Percentiles rank a stretch among this genome's conserved stretches.
phyloP scores from a whole-genome alignment of 2,329 filamentous ascomycete genomes.

The Biscogniauxia marginata region DNA sequence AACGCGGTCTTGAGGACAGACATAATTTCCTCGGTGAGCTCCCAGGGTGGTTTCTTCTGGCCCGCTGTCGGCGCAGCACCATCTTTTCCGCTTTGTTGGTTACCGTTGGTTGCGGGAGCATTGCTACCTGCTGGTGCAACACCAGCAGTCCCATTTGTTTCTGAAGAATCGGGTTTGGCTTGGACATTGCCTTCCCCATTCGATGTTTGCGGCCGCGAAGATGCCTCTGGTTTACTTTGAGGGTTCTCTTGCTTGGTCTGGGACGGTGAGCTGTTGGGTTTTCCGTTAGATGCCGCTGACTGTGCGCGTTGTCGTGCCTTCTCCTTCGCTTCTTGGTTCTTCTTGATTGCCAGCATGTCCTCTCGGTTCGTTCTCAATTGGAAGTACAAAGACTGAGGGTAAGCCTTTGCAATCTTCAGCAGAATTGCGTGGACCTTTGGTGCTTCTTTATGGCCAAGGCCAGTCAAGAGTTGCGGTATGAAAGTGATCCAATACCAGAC shows the following conservation, averaged over 20 bases:
- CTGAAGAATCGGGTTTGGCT: slow-evolving; percentile 46
- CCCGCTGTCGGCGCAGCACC: slow-evolving; percentile 31
- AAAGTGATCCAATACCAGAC: slow-evolving; percentile 99
- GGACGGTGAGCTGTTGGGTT: slow-evolving; percentile 46
- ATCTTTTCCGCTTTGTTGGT: slow-evolving; percentile 27
- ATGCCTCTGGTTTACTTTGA: slow-evolving; percentile 40
- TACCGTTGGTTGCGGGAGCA: slow-evolving; percentile 22
- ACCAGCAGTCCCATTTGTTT: slow-evolving; percentile 28
- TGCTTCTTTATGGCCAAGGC: slow-evolving; percentile 87
- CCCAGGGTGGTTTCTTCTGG: slow-evolving; percentile 84
- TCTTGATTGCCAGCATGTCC: slow-evolving; percentile 90
- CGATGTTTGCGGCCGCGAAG: slow-evolving; percentile 51
- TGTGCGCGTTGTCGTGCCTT: slow-evolving; percentile 53
- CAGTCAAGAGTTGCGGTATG: slow-evolving; percentile 92
- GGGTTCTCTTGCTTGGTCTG: slow-evolving; percentile 53
- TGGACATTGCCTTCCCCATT: slow-evolving; percentile 44
- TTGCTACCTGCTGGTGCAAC: slow-evolving; percentile 22
- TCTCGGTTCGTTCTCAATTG: slow-evolving; percentile 89
- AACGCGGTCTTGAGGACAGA: slow-evolving; percentile 95
- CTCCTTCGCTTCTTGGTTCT: slow-evolving; percentile 76
- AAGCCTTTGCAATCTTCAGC: slow-evolving; percentile 90
- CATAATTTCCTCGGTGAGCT: slow-evolving; percentile 94
- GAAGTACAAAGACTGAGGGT: slow-evolving; percentile 95
- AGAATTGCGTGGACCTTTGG: slow-evolving; percentile 82
- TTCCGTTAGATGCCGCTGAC: slow-evolving; percentile 43